These are phyloP conservation scores for Spencermartinsiella ligniputridi DNA, from an alignment of 1,139 yeast genomes.

Conservation along the genomic window DNA sequence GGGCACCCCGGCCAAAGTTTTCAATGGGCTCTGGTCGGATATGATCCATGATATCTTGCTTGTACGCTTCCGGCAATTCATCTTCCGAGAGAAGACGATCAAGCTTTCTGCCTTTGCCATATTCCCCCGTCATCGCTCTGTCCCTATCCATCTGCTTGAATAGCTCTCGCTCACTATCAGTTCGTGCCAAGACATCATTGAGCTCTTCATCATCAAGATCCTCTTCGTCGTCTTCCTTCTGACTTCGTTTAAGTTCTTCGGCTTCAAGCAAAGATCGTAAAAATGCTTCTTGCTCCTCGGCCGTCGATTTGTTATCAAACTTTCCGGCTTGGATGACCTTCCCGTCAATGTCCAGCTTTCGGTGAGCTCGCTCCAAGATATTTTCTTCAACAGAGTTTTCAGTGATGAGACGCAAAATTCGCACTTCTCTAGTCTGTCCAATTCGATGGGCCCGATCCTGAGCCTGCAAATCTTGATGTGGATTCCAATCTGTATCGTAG, in stretches of 20 bases:
- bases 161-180: conserved; percentile 62
- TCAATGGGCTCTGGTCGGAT: conserved; percentile 43
- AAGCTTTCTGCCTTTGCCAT: conserved; percentile 39
- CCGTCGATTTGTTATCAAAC: conserved; percentile 92
- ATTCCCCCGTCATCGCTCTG: conserved; percentile 41
- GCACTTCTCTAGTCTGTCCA: conserved; percentile 95
- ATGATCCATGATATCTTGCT: conserved; percentile 58
- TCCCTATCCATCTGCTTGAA: conserved; percentile 71
- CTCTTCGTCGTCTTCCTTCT: conserved; percentile 57
- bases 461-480: conserved; percentile 98
- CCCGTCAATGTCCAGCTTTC: conserved; percentile 92
- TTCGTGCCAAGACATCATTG: conserved; percentile 81
- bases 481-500: conserved; percentile 98
- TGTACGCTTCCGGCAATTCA: conserved; percentile 79
- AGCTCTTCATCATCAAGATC: conserved; percentile 54
- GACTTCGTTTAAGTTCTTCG: conserved; percentile 50
- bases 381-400: conserved; percentile 93
- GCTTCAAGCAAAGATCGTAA: conserved; percentile 79
- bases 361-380: conserved; percentile 89
- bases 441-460: conserved; percentile 98
- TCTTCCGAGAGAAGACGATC: conserved; percentile 53
- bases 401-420: conserved; percentile 86
- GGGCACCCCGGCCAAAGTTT: conserved; percentile 63
- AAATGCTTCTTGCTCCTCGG: conserved; percentile 95
- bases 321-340: conserved; percentile 99